Evolutionary conservation across 176 grass and related monocot species (phyloP), one percentile per base, ranked within the genome.

Genomic region (Carex cristatella): DNA sequence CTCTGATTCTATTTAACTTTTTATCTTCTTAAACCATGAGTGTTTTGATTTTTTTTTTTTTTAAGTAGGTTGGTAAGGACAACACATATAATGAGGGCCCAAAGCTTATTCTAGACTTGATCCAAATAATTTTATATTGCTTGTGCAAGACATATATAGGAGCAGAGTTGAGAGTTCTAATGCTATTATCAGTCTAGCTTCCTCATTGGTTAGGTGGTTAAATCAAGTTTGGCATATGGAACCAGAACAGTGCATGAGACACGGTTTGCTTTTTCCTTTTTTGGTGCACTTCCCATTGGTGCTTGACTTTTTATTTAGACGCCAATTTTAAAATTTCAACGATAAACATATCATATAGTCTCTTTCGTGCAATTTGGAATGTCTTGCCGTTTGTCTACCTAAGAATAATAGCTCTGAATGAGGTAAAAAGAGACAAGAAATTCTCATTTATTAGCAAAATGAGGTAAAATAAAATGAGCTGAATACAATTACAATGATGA

Each of bases 161-260:
- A 54, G 19, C n/a, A 53, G 3, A 75, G 4, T 2, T 28, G 9
- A 75, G 40, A 53, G 44, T 54, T 53, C 5, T 75, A 53, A 75
- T 54, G n/a, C 4, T 75, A 54, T 75, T 75, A 75, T 75, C 46
- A 13, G 46, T 51, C 9, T 30, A 53, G 71, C 8, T 75, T 27
- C 46, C 71, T 75, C 10, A 75, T 75, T 53, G 46, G 71, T 51
- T 46, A 61, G 37, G 42, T 65, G 60, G 28, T 65, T 61, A 48
- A 82, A 82, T 48, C 58, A 82, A 64, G 2, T 65, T 82, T 76
- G 46, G 46, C 54, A 63, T 53, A 42, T 14, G 73, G 73, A 61
- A 63, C 30, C 12, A 42, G 12, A 54, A 63, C 31, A 81, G 38
- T n/a, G 53, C 79, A 61, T 81, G 10, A 62, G 56, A 81, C 79